Base-by-base conservation (phyloP, 2,329 filamentous ascomycete genomes). In the Sphaerostilbella broomeana region DNA sequence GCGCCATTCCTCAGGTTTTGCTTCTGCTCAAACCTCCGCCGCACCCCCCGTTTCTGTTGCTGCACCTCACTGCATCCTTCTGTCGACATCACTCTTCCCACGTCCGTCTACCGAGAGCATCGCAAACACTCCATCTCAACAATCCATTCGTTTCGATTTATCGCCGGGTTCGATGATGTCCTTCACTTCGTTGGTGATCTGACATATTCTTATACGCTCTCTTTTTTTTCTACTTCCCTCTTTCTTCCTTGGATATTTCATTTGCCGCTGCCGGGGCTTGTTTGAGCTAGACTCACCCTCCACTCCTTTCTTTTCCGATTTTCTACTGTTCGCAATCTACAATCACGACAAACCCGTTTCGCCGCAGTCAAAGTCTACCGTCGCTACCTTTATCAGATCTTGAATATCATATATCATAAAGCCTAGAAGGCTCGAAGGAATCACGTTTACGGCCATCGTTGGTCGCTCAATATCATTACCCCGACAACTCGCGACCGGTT, bases 231-330 rank as follows among this genome's bases (percentile, higher is more conserved):
- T 37, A 18, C 29, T 38, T 32, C 21, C 51, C 50, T 47, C 49
- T 48, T 50, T 51, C 49, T 52, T 53, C 50, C 54, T 43, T 34
- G 45, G 21, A 52, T 44, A 35, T 49, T 49, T 27, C 48, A 48
- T 49, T 49, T 52, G 44, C 50, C 48, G 48, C 50, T 48, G 48
- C 45, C 15, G n/a, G n/a, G 20, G 28, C 26, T 35, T 36, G 20
- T 26, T 40, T 55, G 67, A 70, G 67, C 67, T 68, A 68, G 67
- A 63, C 66, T 69, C 65, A 55, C 49, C 54, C 57, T 63, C 51
- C 66, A 63, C 62, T 69, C 67, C 62, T 68, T 68, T 59, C 48
- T 49, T 48, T 42, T 48, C 24, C 24, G 35, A 28, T 11, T 17
- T 20, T 15, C 16, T 28, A 20, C 17, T 26, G 15, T 20, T 28